Conservation (phyloP, 1,284 basidiomycete species). For the Ceratorhiza oryzae-sativae region DNA sequence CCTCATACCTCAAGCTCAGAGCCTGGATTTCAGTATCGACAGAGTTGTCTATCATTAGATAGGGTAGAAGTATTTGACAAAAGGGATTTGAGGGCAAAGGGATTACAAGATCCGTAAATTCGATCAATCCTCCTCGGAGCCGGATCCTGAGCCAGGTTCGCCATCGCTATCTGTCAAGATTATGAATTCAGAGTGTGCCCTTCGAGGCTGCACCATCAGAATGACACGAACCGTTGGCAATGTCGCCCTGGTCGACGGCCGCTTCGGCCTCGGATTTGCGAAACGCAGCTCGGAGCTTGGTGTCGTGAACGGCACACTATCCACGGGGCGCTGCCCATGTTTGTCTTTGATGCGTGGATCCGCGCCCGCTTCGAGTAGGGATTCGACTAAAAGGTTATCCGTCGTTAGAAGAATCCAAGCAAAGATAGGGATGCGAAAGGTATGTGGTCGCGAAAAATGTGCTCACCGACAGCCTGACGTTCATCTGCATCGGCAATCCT, state of each 20-base stretch:
- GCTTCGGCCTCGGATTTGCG: slow-evolving; percentile 60
- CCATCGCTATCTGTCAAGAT: slow-evolving; percentile 51
- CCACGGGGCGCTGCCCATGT: slow-evolving; percentile 64
- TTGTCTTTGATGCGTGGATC: slow-evolving; percentile 77
- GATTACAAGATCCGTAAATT: not conserved
- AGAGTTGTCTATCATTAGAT: slow-evolving; percentile 1
- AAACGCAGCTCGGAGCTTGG: slow-evolving; percentile 57
- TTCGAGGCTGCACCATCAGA: not conserved
- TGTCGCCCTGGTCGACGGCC: slow-evolving; percentile 52
- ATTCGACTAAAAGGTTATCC: slow-evolving; percentile 70
- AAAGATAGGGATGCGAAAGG: not conserved
- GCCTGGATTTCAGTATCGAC: not conserved
- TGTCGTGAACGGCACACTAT: slow-evolving; percentile 63
- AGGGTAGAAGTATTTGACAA: not conserved
- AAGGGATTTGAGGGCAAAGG: not conserved
- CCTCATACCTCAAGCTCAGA: not conserved
- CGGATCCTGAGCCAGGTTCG: slow-evolving; percentile 52
- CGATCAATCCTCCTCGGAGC: slow-evolving; percentile 49
- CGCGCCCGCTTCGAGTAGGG: slow-evolving; percentile 78
- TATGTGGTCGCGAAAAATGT: slow-evolving; percentile 51
- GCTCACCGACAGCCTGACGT: slow-evolving; percentile 49
- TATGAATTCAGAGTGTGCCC: slow-evolving; percentile 7
- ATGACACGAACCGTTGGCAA: slow-evolving; percentile 52
- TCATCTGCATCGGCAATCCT: slow-evolving; percentile 66
- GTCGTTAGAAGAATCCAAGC: not conserved